Base-by-base conservation (phyloP, 305 asterid genomes). In the Salvia sclarea region DNA sequence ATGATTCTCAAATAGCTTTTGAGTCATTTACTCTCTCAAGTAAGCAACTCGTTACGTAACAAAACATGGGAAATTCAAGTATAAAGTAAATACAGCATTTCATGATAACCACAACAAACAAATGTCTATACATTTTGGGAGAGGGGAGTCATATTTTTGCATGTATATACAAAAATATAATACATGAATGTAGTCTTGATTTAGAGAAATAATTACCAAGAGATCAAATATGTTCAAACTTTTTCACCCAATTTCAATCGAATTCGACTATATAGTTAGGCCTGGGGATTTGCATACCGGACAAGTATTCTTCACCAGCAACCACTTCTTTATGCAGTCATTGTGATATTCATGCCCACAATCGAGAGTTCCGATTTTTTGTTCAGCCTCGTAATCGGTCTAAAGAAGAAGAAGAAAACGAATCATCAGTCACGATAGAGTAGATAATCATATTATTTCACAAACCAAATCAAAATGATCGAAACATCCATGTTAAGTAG, bases 271-370 rank as follows among this genome's bases (percentile, higher is more conserved):
- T 78, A n/a, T n/a, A n/a, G n/a, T n/a, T 8, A 33, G 45, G 45
- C 84, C 97, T 24, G 79, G 33, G 37, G 85, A 77, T 79, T 86
- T 86, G 85, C 96, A 90, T 5, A 90, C 72, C 2, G 95, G 92
- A 13, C 96, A 90, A 20, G 69, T 55, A 59, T 90, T 88, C 80
- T 83, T 88, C 79, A 79, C 28, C 17, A 73, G 11, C 70, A 90
- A 72, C 97, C 95, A 90, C 61, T 77, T 80, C 82, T 76, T 81
- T 25, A 88, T 64, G 82, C 97, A 90, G 1, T 80, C 89, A 0
- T 41, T 63, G 69, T 90, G 97, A 61, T 85, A 88, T 61, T 85
- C 92, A 38, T 90, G 97, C 1, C 90, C 78, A 53, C 96, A 90
- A 11, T 82, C 83, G 3, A 88, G 80, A 4, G 69, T 70, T 53